Base-by-base conservation (phyloP, 306 rosid genomes). In the Rosa multiflora region DNA sequence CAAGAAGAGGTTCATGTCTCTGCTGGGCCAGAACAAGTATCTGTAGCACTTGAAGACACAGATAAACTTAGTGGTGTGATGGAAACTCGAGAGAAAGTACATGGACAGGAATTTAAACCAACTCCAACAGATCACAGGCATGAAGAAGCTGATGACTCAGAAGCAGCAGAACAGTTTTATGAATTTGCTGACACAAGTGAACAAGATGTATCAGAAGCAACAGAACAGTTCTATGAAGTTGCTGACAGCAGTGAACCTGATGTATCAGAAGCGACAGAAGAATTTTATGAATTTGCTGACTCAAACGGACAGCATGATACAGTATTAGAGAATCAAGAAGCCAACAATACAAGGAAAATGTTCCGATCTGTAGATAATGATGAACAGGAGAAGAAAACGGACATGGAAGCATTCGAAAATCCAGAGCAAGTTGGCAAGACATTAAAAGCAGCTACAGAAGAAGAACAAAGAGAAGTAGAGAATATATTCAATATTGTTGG, bases 101-200 rank as follows among this genome's bases (percentile, higher is more conserved):
- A 12, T 32, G n/a, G 20, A 84, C 67, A 79, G 71, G 85, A 80
- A 78, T 64, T 66, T 68, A 72, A 53, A 77, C 76, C 88, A 70
- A 79, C 81, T 79, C 76, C 71, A 77, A 86, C 70, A 15, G 82
- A 85, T 74, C 78, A 69, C 72, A 61, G 52, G 74, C 88, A 78
- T 75, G 88, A 78, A 76, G 86, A 84, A 79, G 82, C 66, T 70
- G 86, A 79, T 44, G 55, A 53, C 37, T 72, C 73, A 66, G 90
- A 86, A 67, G 88, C 73, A 83, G 72, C 74, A 42, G 90, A 85
- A 72, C 77, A 80, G 67, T 86, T 79, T 72, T 82, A 67, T 80
- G 89, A 84, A 61, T 72, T 83, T 72, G 69, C 44, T 26, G 73
- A 55, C 67, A 49, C 74, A 69, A 59, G 35, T 75, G 68, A 75